Evolutionary conservation across 768 basidiomycete genomes (phyloP).

Genomic region (Sistotremastrum suecicum): DNA sequence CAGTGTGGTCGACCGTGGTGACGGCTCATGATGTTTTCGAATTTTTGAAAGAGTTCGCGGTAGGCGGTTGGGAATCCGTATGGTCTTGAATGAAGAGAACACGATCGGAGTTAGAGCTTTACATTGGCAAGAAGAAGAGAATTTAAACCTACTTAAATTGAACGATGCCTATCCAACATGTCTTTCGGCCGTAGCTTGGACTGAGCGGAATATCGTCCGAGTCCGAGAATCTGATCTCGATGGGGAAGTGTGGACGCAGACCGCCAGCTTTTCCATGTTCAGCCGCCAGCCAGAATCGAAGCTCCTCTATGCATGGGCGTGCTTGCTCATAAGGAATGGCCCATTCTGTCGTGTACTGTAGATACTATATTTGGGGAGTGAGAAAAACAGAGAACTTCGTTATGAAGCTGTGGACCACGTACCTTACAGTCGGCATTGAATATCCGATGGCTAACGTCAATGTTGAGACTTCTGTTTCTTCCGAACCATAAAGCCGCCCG

Average conservation of each 20-base stretch:
- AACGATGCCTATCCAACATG: constrained; percentile 95
- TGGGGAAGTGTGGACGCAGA: constrained; percentile 77
- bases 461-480: constrained; percentile 34
- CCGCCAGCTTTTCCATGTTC: constrained; percentile 60
- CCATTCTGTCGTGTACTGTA: constrained; percentile 93
- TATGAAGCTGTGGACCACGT: constrained; percentile 18
- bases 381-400: constrained; percentile 7
- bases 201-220: constrained; percentile 91
- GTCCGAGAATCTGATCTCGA: constrained; percentile 84
- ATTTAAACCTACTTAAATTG: constrained; percentile 69
- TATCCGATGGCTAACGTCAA: constrained; percentile 70
- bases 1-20: constrained; percentile 86
- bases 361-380: constrained; percentile 38
- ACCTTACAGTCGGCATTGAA: constrained; percentile 93
- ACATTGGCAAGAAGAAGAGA: neutral
- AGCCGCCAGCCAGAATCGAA: constrained; percentile 54
- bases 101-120: constrained; percentile 1
- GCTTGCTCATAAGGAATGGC: constrained; percentile 67
- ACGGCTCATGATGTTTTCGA: constrained; percentile 53
- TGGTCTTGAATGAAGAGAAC: constrained; percentile 37
- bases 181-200: constrained; percentile 65
- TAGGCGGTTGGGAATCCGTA: constrained; percentile 79
- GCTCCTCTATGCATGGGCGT: constrained; percentile 49
- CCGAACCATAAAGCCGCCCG: constrained; percentile 58
- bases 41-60: constrained; percentile 57